phyloP scores from a whole-genome alignment of 106 monocot species.

The Dendrobium huoshanense region DNA sequence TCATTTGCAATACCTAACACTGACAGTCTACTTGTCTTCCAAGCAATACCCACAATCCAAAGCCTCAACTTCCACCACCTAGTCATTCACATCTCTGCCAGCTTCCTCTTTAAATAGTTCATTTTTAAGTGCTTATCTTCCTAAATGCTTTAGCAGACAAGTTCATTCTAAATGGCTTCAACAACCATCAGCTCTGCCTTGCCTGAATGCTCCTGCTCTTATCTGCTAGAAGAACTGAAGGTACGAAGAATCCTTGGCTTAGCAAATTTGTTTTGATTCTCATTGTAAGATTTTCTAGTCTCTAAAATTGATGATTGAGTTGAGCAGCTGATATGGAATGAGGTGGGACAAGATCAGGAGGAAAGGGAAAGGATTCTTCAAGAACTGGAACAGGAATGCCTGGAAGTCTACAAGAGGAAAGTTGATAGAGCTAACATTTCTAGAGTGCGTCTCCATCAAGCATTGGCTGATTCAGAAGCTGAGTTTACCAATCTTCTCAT shows the following conservation, averaged over 20 bases:
- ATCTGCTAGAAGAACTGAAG: constrained; percentile 72
- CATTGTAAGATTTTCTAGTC: too few relatives aligned
- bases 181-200: constrained; percentile 8
- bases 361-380: constrained; percentile 52
- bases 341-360: constrained; percentile 48
- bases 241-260: constrained; percentile 14
- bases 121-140: not conserved
- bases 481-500: constrained; percentile 64
- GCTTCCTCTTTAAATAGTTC: not conserved
- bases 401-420: constrained; percentile 58
- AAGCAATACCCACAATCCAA: constrained; percentile 46
- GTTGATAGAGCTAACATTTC: constrained; percentile 57
- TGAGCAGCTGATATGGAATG: constrained; percentile 71
- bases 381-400: constrained; percentile 62
- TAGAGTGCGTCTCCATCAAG: constrained; percentile 46
- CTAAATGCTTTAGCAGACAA: constrained; percentile 5
- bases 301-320: not conserved
- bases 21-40: constrained; percentile 46
- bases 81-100: constrained; percentile 16
- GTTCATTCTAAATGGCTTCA: constrained; percentile 30
- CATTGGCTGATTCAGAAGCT: constrained; percentile 57
- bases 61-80: constrained; percentile 21
- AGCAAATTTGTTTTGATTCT: not conserved
- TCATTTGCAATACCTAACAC: not conserved
- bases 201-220: constrained; percentile 54